Evolutionary conservation across 805 yeast species (phyloP).

Genomic region (Hanseniaspora vineae): DNA sequence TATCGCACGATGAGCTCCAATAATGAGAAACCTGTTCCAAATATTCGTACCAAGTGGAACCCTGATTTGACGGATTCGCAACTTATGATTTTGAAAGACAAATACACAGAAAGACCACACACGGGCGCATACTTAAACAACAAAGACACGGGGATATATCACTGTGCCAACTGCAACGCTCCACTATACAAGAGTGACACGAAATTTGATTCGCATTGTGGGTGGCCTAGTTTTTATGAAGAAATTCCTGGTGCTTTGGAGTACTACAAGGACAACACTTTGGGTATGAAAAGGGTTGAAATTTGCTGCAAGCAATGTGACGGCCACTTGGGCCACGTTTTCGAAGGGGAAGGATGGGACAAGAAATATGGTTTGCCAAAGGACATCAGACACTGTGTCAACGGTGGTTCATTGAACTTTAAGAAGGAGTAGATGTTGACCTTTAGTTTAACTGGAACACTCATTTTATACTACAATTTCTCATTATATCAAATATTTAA

Average conservation of each 20-base stretch:
- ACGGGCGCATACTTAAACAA: conserved; percentile 27
- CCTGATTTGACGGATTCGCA: conserved; percentile 67
- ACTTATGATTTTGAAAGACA: conserved; percentile 61
- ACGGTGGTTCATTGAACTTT: conserved; percentile 70
- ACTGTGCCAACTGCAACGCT: conserved; percentile 74
- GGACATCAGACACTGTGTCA: conserved; percentile 90
- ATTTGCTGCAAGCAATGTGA: conserved; percentile 83
- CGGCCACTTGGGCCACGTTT: conserved; percentile 92
- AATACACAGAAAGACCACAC: conserved; percentile 33
- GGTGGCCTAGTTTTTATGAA: conserved; percentile 96
- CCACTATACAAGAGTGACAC: conserved; percentile 72
- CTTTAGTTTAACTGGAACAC: too few species aligned
- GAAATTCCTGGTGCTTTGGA: conserved; percentile 47
- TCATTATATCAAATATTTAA: too few species aligned
- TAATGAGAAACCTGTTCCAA: conserved; percentile 8
- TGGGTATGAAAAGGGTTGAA: conserved; percentile 79
- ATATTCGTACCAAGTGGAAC: conserved; percentile 57
- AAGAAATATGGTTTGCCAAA: conserved; percentile 41
- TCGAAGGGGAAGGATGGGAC: conserved; percentile 80
- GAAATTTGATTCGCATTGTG: conserved; percentile 85
- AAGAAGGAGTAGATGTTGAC: too few species aligned
- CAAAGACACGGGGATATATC: conserved; percentile 47
- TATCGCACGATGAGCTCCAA: background rate
- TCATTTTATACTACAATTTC: too few species aligned
- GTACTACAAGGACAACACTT: conserved; percentile 43